These are phyloP conservation scores for Penicillium sp. DNA, from an alignment of 2,329 filamentous ascomycete species.

Conservation along the genomic window DNA sequence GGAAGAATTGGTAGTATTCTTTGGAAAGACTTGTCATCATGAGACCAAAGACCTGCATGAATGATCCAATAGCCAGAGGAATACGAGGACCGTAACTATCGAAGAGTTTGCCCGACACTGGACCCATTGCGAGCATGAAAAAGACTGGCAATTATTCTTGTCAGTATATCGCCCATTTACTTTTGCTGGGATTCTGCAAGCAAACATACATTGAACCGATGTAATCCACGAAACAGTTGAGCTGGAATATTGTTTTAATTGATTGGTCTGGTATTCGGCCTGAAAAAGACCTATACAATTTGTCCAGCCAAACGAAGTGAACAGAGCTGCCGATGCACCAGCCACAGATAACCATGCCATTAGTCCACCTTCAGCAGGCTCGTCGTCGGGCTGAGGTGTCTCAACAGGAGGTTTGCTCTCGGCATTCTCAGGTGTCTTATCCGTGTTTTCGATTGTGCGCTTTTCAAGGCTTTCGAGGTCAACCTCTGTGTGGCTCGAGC, in stretches of 20 bases:
- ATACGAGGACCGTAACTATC: conserved; percentile 49
- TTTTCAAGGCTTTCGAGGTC: conserved; percentile 7
- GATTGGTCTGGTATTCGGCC: conserved; percentile 11
- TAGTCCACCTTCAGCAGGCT: not conserved
- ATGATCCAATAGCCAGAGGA: conserved; percentile 42
- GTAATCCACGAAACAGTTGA: conserved; percentile 12
- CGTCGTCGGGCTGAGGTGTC: not conserved
- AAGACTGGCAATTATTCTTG: conserved; percentile 31
- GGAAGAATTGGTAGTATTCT: conserved; percentile 52
- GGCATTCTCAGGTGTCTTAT: not conserved
- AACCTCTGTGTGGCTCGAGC: conserved; percentile 1
- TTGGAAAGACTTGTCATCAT: conserved; percentile 51
- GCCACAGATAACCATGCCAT: conserved; percentile 8
- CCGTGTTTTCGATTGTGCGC: not conserved
- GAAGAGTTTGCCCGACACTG: conserved; percentile 51
- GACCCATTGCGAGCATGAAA: conserved; percentile 50
- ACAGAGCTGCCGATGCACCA: not conserved
- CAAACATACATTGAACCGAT: conserved; percentile 5
- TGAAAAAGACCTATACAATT: conserved; percentile 13
- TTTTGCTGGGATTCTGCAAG: not conserved
- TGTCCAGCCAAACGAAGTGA: conserved; percentile 10
- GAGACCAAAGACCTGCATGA: conserved; percentile 48
- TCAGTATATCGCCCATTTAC: not conserved
- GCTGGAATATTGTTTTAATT: conserved; percentile 9
- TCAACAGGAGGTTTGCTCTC: not conserved